Base-by-base conservation (phyloP, 2,329 filamentous ascomycete genomes). In the Plectosphaerella plurivora region DNA sequence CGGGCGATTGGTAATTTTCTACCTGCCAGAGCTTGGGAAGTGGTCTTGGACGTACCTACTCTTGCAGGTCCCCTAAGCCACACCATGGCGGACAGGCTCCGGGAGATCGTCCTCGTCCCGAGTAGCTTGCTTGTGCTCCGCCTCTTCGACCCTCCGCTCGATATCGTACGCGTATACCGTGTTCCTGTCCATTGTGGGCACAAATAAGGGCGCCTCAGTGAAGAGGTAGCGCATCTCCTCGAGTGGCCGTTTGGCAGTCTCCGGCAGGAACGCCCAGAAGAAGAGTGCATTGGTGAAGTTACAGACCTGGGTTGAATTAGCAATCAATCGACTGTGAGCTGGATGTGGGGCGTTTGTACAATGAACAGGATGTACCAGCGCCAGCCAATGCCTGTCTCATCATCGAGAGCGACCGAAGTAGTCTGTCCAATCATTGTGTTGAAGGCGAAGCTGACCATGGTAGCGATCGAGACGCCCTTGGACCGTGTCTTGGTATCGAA, bases 401-500 rank as follows among this genome's bases (percentile, higher is more conserved):
- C 64, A 8, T 68, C 65, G 42, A 78, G 70, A 4, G 75, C 75
- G 3, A 83, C 81, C 3, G 79, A 79, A 0, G 85, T 89, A 10
- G 85, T 78, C 64, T 87, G 83, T 2, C 84, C 85, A 52, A 89
- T 89, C 79, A 89, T 82, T 28, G 86, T 89, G 70, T 89, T 89
- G 73, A 88, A 90, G 2, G 87, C 87, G 65, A 88, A 91, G 11
- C 78, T 83, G 1, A 73, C 76, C 86, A 90, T 89, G 5, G 84
- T 88, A 0, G 86, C 86, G 56, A 91, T 83, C 1, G 84, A 86
- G 2, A 91, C 87, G 60, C 87, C 88, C 72, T 89, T 89, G 50
- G 83, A 77, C 39, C 88, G 79, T 0, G 87, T 91, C 55, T 84
- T 81, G 3, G 86, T 91, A 67, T 91, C 88, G 69, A 91, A 91